Percentiles rank a stretch among this genome's conserved stretches.
Conservation (phyloP, 2,329 filamentous ascomycete genomes). For the Penicillium sp. region DNA sequence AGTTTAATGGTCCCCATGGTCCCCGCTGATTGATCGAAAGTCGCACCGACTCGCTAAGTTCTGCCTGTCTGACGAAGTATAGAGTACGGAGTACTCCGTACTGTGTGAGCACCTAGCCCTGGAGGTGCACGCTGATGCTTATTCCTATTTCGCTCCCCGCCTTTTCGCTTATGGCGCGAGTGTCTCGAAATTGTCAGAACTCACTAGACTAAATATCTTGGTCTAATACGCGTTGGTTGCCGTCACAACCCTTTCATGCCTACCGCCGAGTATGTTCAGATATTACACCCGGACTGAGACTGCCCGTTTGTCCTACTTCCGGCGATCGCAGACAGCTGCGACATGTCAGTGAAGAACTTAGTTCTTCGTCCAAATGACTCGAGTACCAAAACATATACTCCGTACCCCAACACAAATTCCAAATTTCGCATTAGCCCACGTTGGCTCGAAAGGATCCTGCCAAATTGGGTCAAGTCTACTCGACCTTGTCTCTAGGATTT, state of each 20-base stretch:
- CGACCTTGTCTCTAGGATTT: not conserved
- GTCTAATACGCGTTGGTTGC: too few relatives aligned
- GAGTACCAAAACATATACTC: too few relatives aligned
- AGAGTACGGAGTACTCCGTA: too few relatives aligned
- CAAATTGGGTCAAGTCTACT: not conserved
- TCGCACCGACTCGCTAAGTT: not conserved
- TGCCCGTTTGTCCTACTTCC: constrained; percentile 2
- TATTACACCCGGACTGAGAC: not conserved
- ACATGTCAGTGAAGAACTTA: not conserved
- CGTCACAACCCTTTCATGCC: too few relatives aligned
- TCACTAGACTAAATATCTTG: too few relatives aligned
- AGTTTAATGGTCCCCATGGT: constrained; percentile 10
- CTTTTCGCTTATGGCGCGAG: not conserved
- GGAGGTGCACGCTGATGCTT: not conserved
- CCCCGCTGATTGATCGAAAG: constrained; percentile 3
- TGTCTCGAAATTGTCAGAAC: too few relatives aligned
- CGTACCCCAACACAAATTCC: not conserved
- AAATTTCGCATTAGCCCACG: not conserved
- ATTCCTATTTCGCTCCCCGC: not conserved
- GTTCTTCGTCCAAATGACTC: not conserved
- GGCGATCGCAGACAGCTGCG: not conserved
- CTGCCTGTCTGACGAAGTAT: not conserved
- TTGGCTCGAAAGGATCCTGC: not conserved
- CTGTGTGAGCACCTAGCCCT: too few relatives aligned
- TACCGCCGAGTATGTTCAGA: too few relatives aligned